Evolutionary conservation across 495 filamentous ascomycete species (phyloP), one percentile per base, ranked within the genome.

Genomic region (Penicillium desertorum): DNA sequence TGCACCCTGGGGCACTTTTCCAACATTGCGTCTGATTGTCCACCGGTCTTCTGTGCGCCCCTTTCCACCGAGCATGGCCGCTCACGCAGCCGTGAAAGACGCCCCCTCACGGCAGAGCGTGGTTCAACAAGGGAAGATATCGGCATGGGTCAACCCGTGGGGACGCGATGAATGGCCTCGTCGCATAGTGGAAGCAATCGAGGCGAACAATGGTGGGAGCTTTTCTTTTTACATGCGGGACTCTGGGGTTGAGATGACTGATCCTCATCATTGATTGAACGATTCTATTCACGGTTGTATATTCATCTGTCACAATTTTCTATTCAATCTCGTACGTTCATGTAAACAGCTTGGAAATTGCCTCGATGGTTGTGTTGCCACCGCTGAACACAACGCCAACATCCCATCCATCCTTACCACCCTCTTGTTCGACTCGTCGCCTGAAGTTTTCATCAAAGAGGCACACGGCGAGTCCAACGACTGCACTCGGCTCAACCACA

Each of bases 401-500:
- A 80, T 96, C 91, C 89, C 91, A 93, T 2, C 89, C 91, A 20
- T 83, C 79, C 61, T 83, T 80, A 4, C 88, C 88, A 0, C 76
- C 88, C 71, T 92, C 87, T 50, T 66, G 69, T 71, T 91, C 85
- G 34, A 91, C 88, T 66, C 85, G 60, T 20, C 65, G 70, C 59
- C 90, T 77, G 63, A 96, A 96, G 25, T 90, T 89, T 69, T 96
- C 91, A 68, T 94, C 86, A 63, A 82, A 96, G 63, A 98, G 70
- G 55, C 85, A 87, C 5, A 88, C 88, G 5, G 94, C 94, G 61
- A 98, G 71, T 14, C 86, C 86, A 20, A 98, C 92, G 3, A 87
- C 91, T 3, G 92, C 83, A 70, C 89, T 92, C 46, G 94, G 94
- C 77, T 98, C 94, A 23, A 97, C 83, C 43, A 96, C 82, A 43